Base-by-base conservation (phyloP, 2,329 filamentous ascomycete genomes). In the Fusarium newnesense region DNA sequence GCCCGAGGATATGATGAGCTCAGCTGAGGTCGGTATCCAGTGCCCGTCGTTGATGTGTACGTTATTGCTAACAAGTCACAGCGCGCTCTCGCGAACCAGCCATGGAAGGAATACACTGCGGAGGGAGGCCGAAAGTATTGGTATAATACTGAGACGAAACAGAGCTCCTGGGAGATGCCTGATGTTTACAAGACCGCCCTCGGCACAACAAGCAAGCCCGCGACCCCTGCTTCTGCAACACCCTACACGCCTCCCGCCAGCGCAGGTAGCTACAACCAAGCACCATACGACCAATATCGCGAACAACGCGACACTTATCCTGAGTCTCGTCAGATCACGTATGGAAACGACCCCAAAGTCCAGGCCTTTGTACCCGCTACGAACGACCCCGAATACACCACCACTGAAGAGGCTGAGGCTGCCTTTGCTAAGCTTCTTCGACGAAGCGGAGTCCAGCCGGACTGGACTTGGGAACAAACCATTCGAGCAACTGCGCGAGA, bases 121-220 rank as follows among this genome's bases (percentile, higher is more conserved):
- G 91, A 95, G 70, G 93, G 94, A 73, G 96, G 96, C 52, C 91
- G 92, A 77, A 94, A 96, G 80, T 99, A 99, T 84, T 99, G 95
- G 93, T 96, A 95, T 82, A 96, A 99, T 82, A 93, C 92, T 39
- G 93, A 97, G 82, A 95, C 94, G 49, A 95, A 96, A 83, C 89
- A 95, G 84, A 98, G 95, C 81, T 94, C 93, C 37, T 99, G 96
- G 96, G 93, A 95, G 79, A 95, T 97, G 88, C 96, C 96, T 63
- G 93, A 94, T 62, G 90, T 85, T 71, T 95, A 95, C 84, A 94
- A 93, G 79, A 88, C 88, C 76, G 93, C 94, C 68, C 85, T 95
- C 65, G 91, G 91, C 58, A 88, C 90, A 72, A 86, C 86, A 44
- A 81, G 79, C 50, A 81, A 84, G 19, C 82, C 86, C 7, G 80